phyloP scores from a whole-genome alignment of 169 alveolate species.

The Plasmodium ovale region DNA sequence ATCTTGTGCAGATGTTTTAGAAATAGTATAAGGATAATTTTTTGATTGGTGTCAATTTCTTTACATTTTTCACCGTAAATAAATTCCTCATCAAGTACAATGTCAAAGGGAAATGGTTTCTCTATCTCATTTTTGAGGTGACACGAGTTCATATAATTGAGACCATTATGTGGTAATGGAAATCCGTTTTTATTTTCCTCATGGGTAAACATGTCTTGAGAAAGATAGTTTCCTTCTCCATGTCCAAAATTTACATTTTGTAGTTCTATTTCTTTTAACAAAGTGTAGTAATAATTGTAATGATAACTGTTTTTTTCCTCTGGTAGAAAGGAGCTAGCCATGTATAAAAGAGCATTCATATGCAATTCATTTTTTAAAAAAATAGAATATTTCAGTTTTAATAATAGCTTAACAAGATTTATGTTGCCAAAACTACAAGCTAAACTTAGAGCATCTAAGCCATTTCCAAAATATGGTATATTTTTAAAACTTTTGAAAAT shows the following conservation, averaged over 20 bases:
- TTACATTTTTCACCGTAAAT: conserved; percentile 37
- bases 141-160: background rate
- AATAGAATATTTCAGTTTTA: conserved; percentile 55
- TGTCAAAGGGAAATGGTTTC: conserved; percentile 30
- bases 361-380: conserved; percentile 32
- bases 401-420: conserved; percentile 71
- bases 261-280: conserved; percentile 35
- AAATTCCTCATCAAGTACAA: conserved; percentile 44
- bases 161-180: background rate
- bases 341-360: conserved; percentile 57
- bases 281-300: conserved; percentile 33
- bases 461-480: conserved; percentile 81
- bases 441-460: conserved; percentile 78
- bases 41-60: conserved; percentile 21
- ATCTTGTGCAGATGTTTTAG: conserved; percentile 15
- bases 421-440: conserved; percentile 80
- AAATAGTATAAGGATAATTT: conserved; percentile 31
- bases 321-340: conserved; percentile 69
- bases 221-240: background rate
- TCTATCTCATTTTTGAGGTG: background rate
- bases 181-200: background rate
- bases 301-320: conserved; percentile 14
- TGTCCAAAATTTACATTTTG: conserved; percentile 9
- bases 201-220: background rate
- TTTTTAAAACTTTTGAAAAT: conserved; percentile 73